Base-by-base conservation (phyloP, 2,329 filamentous ascomycete species). In the Hymenoscyphus occultus region DNA sequence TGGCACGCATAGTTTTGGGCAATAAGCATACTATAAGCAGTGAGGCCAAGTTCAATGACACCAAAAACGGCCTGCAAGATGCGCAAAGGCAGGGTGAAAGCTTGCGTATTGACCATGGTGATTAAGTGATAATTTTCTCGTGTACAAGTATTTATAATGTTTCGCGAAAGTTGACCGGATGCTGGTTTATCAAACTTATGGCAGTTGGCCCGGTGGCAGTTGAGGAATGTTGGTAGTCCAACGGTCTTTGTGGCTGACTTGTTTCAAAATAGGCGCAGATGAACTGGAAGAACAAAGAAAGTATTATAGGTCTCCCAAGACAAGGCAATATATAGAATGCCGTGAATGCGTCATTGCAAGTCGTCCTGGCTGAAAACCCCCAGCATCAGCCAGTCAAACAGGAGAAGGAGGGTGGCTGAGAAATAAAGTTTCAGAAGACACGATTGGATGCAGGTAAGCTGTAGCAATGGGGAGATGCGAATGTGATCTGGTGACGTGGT, bases 41-140 rank as follows among this genome's bases (percentile, higher is more conserved):
- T 89, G 42, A 96, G 78, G 28, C 89, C 92, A 10, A 96, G 84
- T 71, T 93, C 86, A 69, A 93, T 86, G 67, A 95, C 80, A 42
- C 88, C 82, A 71, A 96, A 85, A 51, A 92, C 70, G 12, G 81
- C 83, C 72, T 94, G 89, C 60, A 86, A 80, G 65, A 84, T 82
- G 75, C 92, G 90, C 69, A 90, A 80, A 51, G 88, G 84, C 70
- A 86, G 80, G 48, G 86, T 79, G 73, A 86, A 83, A 66, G 79
- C 80, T 32, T 65, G 32, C 12, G 60, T 62, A 19, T 62, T 62
- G 35, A 62, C 48, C 60, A 62, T 62, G 16, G 19, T 56, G 60
- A 19, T 35, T 35, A 1, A 35, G 45, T n/a, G 45, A 51, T 28
- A 22, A 19, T 22, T 51, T 28, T 22, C n/a, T 51, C n/a, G n/a